A percentile compares a stretch with the other conserved stretches of the same genome.
Conservation (phyloP, 2,329 filamentous ascomycete species). For the Hirsutella thompsonii region DNA sequence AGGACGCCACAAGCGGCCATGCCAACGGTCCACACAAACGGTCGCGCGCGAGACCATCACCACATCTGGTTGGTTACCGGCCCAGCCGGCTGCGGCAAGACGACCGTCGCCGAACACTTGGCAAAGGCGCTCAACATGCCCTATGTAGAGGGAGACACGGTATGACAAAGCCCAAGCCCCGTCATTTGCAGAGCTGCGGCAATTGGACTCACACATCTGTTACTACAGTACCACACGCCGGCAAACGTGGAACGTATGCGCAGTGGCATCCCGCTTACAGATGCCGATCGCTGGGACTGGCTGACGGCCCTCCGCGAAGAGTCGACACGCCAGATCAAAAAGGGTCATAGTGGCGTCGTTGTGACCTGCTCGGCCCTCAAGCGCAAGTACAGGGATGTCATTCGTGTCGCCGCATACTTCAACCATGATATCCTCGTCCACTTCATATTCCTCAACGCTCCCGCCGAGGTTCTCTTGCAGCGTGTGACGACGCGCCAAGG, state of each 20-base stretch:
- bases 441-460: conserved; percentile 81
- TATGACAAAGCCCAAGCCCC: conserved; percentile 21
- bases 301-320: conserved; percentile 65
- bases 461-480: conserved; percentile 60
- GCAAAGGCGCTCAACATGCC: conserved; percentile 50
- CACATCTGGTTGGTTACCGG: conserved; percentile 76
- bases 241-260: conserved; percentile 89
- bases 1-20: conserved; percentile 11
- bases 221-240: conserved; percentile 53
- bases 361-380: conserved; percentile 94
- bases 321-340: conserved; percentile 40
- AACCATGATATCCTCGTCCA: conserved; percentile 64
- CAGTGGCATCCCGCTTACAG: conserved; percentile 69
- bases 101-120: conserved; percentile 56
- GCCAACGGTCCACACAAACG: conserved; percentile 7
- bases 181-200: background rate
- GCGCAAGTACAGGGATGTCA: conserved; percentile 91
- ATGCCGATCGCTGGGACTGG: conserved; percentile 97
- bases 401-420: conserved; percentile 68
- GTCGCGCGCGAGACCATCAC: conserved; percentile 26
- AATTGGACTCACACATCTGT: background rate
- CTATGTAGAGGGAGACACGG: conserved; percentile 68
- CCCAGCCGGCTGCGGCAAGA: conserved; percentile 70
- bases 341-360: conserved; percentile 62
- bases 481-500: conserved; percentile 63